These are phyloP conservation scores for Picocystis salinarum DNA, from an alignment of 139 green algal species.

Conservation along the genomic window DNA sequence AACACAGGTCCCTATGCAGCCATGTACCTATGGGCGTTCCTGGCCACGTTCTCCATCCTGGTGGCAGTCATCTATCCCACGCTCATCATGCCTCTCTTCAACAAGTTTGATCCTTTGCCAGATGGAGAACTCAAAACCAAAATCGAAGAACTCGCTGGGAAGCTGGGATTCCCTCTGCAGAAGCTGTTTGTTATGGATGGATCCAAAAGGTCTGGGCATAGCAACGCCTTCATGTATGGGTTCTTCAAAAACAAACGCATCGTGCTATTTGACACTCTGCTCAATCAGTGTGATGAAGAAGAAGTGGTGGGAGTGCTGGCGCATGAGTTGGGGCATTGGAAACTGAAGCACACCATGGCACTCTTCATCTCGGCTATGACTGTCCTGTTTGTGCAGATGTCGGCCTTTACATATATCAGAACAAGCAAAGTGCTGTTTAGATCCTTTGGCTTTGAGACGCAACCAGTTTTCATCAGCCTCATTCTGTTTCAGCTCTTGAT, in stretches of 20 bases:
- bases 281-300: slow-evolving; percentile 39
- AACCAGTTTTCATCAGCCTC: slow-evolving; percentile 58
- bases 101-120: slow-evolving; percentile 56
- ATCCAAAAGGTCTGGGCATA: slow-evolving; percentile 28
- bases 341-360: slow-evolving; percentile 54
- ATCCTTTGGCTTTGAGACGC: slow-evolving; percentile 54
- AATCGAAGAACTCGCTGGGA: slow-evolving; percentile 49
- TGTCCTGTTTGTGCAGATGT: slow-evolving; percentile 40
- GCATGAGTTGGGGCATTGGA: slow-evolving; percentile 52
- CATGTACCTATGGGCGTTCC: slow-evolving; percentile 65
- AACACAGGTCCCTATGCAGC: slow-evolving; percentile 31
- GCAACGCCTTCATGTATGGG: slow-evolving; percentile 82
- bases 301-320: slow-evolving; percentile 73
- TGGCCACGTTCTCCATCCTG: slow-evolving; percentile 43
- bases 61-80: slow-evolving; percentile 45
- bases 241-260: slow-evolving; percentile 88
- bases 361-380: slow-evolving; percentile 39
- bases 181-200: slow-evolving; percentile 43
- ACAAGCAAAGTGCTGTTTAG: slow-evolving; percentile 28
- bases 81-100: slow-evolving; percentile 46
- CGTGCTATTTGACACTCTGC: slow-evolving; percentile 71
- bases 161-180: slow-evolving; percentile 49
- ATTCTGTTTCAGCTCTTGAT: slow-evolving; percentile 59
- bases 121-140: slow-evolving; percentile 24
- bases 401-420: slow-evolving; percentile 40